Evolutionary conservation across 2,329 filamentous ascomycete species (phyloP), one percentile per base, ranked within the genome.

Genomic region (Xylaria hypoxylon): DNA sequence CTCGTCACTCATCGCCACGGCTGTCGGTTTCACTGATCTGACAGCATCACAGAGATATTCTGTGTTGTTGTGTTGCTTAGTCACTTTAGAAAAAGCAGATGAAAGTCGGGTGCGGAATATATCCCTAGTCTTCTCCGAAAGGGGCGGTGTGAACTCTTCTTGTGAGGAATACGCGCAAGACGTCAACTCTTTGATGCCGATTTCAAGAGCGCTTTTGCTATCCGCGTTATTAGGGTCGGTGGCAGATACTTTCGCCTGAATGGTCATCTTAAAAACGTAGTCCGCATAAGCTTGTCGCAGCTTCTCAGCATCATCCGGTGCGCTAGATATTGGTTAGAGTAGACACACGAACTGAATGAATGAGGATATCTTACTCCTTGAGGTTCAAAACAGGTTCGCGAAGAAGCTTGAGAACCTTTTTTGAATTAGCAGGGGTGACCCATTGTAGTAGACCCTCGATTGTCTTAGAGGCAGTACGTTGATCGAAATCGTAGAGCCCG

Each of bases 391-490:
- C 75, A 3, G 82, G 85, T 19, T 82, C 75, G 62, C 80, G 78
- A 38, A 89, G 77, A 31, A 85, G 77, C 31, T 81, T 78, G 40
- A 89, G 77, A n/a, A 85, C 78, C 17, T 79, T 77, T 62, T 87
- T 83, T 24, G 89, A 82, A 38, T 90, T 87, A 22, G 85, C 78
- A 3, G 83, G 79, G 26, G 86, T 86, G 8, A 88, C 85, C 48
- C 85, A 84, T 59, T 88, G 84, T 4, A 96, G 79, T 2, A 96
- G 83, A 68, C 87, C 90, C 72, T 96, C 93, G 1, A 97, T 82
- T 0, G 93, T 95, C 79, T 95, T 97, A 1, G 90, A 91, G 77
- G 92, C 96, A 0, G 94, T 97, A 64, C 91, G 84, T 69, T 92
- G 90, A 75, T 98, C 96, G 74, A 98, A 96, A 75, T 91, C 92